Base-by-base conservation (phyloP, 495 filamentous ascomycete species). In the Tuber magnatum region DNA sequence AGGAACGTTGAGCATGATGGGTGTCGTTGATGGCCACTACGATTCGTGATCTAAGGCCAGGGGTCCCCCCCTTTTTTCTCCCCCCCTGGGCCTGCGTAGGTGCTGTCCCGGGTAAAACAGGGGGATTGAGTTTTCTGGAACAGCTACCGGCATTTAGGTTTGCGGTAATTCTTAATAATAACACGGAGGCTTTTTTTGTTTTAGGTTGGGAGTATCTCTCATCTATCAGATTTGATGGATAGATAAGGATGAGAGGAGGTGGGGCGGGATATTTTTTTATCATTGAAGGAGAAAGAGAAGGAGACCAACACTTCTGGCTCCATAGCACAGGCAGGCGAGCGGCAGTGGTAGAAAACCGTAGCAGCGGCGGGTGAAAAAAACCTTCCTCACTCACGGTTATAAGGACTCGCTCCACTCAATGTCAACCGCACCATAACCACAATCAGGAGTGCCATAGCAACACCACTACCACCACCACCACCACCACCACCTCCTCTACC, bases 111-210 rank as follows among this genome's bases (percentile, higher is more conserved):
- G 72, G 65, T 79, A 79, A 79, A 71, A 71, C 73, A 74, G 2
- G 69, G 69, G 38, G 69, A 75, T 79, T 79, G 78, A 72, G 77
- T 74, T 78, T 75, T 72, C 70, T 78, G 44, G 76, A 69, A 72
- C 69, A 72, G 42, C 73, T 75, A 39, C 56, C 56, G 56, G 56
- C 28, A 65, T 70, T 72, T 72, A 72, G 74, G 77, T 71, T 44
- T 65, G 56, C 56, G 56, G 56, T 35, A 65, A 65, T 65, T 35
- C 56, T 28, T 56, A 5, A 65, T 18, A 18, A 32, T 35, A 28
- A 28, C 24, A 32, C 28, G 51, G 56, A 65, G 28, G n/a, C 28
- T 65, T 65, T 65, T 24, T 65, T 65, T 35, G 4, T 65, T 35
- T 56, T 35, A 46, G 46, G 61, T 78, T 71, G 74, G 44, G 44